A percentile compares a stretch with the other conserved stretches of the same genome.
phyloP scores from a whole-genome alignment of 306 rosid species.

The Medicago ruthenica region DNA sequence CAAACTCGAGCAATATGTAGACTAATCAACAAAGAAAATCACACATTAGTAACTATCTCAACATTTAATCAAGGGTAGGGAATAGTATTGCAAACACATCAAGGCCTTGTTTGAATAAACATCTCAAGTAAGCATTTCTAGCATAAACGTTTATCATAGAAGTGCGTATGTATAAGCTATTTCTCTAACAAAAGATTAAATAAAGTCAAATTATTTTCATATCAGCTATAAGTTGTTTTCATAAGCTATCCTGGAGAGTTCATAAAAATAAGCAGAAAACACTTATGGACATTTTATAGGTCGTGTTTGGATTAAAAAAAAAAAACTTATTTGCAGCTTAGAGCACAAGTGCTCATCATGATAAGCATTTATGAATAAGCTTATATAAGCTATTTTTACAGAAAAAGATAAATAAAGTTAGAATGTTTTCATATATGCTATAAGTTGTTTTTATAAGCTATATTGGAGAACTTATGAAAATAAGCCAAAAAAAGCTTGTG shows the following conservation, averaged over 20 bases:
- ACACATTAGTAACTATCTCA: constrained; percentile 20
- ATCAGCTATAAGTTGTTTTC: neutral
- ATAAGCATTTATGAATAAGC: no score
- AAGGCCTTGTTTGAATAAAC: neutral
- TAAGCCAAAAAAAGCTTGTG: no score
- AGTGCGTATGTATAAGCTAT: neutral
- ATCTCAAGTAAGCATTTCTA: neutral
- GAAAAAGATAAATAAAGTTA: no score
- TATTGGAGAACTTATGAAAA: no score
- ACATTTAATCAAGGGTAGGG: neutral
- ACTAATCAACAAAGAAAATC: constrained; percentile 47
- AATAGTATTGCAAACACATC: neutral
- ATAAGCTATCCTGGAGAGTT: neutral
- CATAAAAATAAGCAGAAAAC: no score
- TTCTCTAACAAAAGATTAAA: neutral
- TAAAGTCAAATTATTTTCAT: neutral
- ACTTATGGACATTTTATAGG: no score
- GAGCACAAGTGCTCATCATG: no score
- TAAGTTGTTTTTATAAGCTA: no score
- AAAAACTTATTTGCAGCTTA: no score
- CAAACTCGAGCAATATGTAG: constrained; percentile 89
- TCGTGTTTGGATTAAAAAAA: no score
- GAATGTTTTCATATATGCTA: no score
- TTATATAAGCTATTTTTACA: no score
- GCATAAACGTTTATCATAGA: neutral